Evolutionary conservation across 306 rosid species (phyloP), one percentile per base, ranked within the genome.

Genomic region (Hippophae gyantsensis): DNA sequence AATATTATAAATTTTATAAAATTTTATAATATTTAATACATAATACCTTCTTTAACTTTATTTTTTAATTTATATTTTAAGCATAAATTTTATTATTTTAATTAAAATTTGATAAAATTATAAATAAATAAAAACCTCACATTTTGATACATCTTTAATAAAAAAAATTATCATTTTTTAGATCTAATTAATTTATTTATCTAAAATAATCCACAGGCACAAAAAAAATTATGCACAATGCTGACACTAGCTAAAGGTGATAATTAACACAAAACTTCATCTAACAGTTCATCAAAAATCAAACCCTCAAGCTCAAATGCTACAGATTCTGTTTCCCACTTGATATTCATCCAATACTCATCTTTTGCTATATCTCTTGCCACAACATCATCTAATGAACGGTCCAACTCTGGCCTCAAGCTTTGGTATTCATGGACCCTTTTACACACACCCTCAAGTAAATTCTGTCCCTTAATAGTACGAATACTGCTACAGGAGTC

Each of bases 401-500:
- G 82, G 74, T 84, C 90, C 65, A 88, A 70, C 78, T 86, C 97
- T 6, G 93, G 96, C 69, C 79, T 85, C 77, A 86, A 72, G 76
- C 76, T 70, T 64, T 78, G 10, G 67, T 68, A 68, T 43, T 71
- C 69, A 51, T 64, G 60, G 10, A 76, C 63, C 75, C 67, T 74
- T 7, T 9, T 9, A 87, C 86, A 82, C 3, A 82, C 94, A 60
- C 71, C 78, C 38, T 76, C 74, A 5, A 84, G 76, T 73, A 88
- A 84, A 41, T 51, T 66, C 13, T 72, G n/a, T 56, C 90, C 94
- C 54, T 72, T 74, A 73, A 70, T 74, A 54, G 87, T 76, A 63
- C 50, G 84, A 52, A 78, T 81, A 14, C 13, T 61, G 61, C 58
- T 48, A 43, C 72, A 79, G 71, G 70, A 74, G 69, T 77, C 67